phyloP scores from a whole-genome alignment of 169 alveolate genomes.

The Cryptosporidium canis region DNA sequence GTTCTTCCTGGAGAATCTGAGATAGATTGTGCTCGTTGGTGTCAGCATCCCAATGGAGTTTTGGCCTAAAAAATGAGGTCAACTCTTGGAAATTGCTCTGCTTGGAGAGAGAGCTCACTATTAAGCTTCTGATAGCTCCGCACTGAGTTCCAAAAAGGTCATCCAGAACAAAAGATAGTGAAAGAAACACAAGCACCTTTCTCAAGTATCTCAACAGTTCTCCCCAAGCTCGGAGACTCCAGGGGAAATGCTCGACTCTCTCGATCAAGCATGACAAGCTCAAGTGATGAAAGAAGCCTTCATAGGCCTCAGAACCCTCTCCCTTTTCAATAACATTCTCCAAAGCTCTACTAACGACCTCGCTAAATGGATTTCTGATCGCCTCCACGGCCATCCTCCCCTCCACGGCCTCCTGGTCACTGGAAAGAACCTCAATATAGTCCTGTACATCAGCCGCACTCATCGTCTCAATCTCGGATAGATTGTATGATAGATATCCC shows the following conservation, averaged over 20 bases:
- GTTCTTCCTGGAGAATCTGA: not conserved
- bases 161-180: constrained; percentile 1
- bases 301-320: not conserved
- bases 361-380: constrained; percentile 15
- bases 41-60: not conserved
- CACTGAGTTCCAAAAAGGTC: not conserved
- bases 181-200: not conserved
- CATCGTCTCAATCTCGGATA: not conserved
- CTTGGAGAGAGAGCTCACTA: not conserved
- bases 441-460: not conserved
- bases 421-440: constrained; percentile 16
- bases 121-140: not conserved
- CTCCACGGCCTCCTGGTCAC: not conserved
- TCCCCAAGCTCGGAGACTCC: constrained; percentile 9
- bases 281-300: constrained; percentile 13
- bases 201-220: not conserved
- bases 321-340: not conserved
- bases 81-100: not conserved
- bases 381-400: not conserved
- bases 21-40: not conserved
- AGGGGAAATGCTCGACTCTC: constrained; percentile 20
- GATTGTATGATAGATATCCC: not conserved
- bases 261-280: not conserved
- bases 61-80: not conserved
- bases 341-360: not conserved